Evolutionary conservation across 495 filamentous ascomycete genomes (phyloP).

Genomic region (Penicillium cataractarum): DNA sequence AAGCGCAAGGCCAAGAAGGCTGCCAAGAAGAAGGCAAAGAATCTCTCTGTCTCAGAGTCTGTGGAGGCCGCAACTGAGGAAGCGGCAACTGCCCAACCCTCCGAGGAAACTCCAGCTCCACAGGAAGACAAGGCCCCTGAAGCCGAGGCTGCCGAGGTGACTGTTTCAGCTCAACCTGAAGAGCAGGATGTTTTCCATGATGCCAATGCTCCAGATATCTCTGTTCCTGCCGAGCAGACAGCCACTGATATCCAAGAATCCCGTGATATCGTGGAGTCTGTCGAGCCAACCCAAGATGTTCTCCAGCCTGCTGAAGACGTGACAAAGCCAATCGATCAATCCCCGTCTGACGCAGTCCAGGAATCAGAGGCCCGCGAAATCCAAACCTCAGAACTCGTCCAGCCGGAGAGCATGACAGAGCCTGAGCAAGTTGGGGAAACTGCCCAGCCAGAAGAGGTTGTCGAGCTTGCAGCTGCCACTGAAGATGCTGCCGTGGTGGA

Average conservation of each 20-base stretch:
- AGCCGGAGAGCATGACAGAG: constrained; percentile 7
- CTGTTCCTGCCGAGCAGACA: constrained; percentile 6
- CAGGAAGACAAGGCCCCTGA: constrained; percentile 7
- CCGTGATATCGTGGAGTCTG: constrained; percentile 8
- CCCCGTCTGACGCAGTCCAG: neutral
- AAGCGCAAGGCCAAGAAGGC: constrained; percentile 35
- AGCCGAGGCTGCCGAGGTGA: neutral
- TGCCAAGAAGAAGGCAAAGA: constrained; percentile 41
- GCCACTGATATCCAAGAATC: constrained; percentile 8
- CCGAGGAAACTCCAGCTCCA: neutral
- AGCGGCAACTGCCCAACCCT: neutral
- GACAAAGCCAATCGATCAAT: neutral
- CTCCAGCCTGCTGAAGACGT: neutral
- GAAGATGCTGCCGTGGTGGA: constrained; percentile 5
- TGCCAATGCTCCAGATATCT: neutral
- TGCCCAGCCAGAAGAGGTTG: neutral
- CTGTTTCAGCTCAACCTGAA: neutral
- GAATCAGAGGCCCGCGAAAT: constrained; percentile 3
- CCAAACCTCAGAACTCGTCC: constrained; percentile 2
- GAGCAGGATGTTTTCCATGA: constrained; percentile 13
- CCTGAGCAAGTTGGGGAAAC: neutral
- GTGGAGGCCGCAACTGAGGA: neutral
- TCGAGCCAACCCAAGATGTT: constrained; percentile 3
- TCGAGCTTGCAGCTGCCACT: neutral
- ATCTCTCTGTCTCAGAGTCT: constrained; percentile 16